These are phyloP conservation scores for Iberis pinnata DNA, from an alignment of 345 rosid genomes.

Conservation along the genomic window DNA sequence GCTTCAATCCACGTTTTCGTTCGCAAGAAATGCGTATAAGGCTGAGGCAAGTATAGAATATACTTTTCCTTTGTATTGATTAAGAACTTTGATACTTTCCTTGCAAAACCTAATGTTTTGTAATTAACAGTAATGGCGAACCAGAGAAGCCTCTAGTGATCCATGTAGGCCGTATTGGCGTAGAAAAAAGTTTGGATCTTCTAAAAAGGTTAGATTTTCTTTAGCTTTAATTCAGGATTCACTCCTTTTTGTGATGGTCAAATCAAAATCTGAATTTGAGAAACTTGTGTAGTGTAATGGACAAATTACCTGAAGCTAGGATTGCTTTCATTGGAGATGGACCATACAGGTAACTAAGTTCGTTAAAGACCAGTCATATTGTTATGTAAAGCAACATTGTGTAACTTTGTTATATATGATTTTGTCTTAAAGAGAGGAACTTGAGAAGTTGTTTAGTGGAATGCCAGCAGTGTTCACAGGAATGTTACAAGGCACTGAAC, in stretches of 20 bases:
- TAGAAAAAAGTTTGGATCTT: constrained; percentile 96
- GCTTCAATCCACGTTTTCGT: constrained; percentile 74
- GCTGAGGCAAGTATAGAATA: constrained; percentile 46
- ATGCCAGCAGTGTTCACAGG: constrained; percentile 94
- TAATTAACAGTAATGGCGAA: constrained; percentile 62
- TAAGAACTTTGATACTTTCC: background rate
- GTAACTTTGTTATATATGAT: constrained; percentile 9
- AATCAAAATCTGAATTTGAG: constrained; percentile 8
- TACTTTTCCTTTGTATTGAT: background rate
- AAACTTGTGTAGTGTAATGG: constrained; percentile 62
- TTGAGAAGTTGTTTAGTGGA: constrained; percentile 70
- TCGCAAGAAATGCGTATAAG: constrained; percentile 76
- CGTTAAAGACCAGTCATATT: background rate
- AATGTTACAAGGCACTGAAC: constrained; percentile 83
- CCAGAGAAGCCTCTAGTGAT: constrained; percentile 83
- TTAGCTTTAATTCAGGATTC: background rate
- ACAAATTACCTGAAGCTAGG: constrained; percentile 75
- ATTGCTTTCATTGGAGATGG: constrained; percentile 95
- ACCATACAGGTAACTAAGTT: constrained; percentile 65
- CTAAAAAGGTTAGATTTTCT: constrained; percentile 53
- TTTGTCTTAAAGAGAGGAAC: constrained; percentile 59
- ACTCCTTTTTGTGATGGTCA: background rate
- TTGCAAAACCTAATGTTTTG: background rate
- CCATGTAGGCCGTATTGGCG: constrained; percentile 93
- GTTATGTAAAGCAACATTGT: background rate